Evolutionary conservation across 176 grass and related monocot genomes (phyloP), one percentile per base, ranked within the genome.

Genomic region (Saccharum spontaneum): DNA sequence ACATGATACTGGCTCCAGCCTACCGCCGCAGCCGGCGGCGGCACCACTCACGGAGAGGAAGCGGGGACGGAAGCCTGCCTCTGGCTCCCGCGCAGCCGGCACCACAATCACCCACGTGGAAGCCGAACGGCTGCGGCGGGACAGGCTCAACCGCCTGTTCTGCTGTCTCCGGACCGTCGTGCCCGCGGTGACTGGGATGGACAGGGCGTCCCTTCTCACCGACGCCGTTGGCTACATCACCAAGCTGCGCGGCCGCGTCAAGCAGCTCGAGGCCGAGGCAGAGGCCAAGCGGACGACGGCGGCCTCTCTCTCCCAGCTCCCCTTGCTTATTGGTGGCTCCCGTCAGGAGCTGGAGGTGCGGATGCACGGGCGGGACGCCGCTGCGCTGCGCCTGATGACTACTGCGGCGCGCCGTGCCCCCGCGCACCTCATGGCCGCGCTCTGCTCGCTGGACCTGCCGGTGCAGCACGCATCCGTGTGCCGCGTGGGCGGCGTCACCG

Each of bases 161-260:
- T 90, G 79, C 78, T 69, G 72, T 14, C 91, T 92, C 49, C 87
- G 87, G 1, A 86, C 84, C 18, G 75, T 70, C 46, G 91, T 92
- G 1, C 91, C 91, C 10, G 87, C 75, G 6, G 87, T 92, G 43
- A 90, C 91, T 0, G 52, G 91, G 9, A 82, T 92, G 91, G 87
- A 92, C 80, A 92, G 81, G 69, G 80, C 91, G 4, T 92, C 91
- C 4, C 90, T 89, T 8, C 84, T 92, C 39, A 68, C 71, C 2
- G 91, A 90, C 73, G 87, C 87, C 31, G 71, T 75, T 2, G n/a
- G 62, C 66, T 90, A 92, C 87, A 92, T 90, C 73, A 45, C 86
- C 45, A 76, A 87, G 63, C 82, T 92, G 26, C 68, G 84, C 15
- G 62, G 60, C 26, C 82, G 49, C 44, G 67, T 90, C n/a, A 48